phyloP scores from a whole-genome alignment of 352 stramenopile species.

The Phytophthora idaei region DNA sequence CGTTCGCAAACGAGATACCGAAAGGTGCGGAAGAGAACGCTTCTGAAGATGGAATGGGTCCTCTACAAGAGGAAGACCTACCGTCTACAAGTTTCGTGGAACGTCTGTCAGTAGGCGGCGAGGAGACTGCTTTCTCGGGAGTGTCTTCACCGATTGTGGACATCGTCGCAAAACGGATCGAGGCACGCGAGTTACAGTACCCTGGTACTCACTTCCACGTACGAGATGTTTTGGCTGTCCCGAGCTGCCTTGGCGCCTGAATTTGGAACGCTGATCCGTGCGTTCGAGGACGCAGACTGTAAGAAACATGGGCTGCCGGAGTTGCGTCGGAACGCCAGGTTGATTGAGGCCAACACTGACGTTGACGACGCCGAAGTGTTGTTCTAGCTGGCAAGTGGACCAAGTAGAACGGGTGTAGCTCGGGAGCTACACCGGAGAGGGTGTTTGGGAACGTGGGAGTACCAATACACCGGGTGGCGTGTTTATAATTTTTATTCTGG shows the following conservation, averaged over 20 bases:
- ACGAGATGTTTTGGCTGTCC: no score
- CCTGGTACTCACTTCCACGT: neutral
- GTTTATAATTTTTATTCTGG: neutral
- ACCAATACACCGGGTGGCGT: neutral
- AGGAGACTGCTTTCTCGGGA: neutral
- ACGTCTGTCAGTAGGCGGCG: neutral
- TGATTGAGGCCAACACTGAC: neutral
- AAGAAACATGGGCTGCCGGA: neutral
- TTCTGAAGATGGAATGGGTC: neutral
- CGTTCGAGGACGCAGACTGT: neutral
- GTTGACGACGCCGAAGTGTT: neutral
- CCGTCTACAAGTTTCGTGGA: neutral
- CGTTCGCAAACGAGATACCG: neutral
- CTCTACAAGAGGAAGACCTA: neutral
- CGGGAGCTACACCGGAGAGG: neutral
- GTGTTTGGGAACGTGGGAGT: neutral
- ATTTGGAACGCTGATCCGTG: neutral
- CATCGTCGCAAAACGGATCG: neutral
- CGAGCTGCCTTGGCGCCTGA: no score
- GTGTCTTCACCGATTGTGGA: neutral
- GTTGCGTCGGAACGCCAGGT: neutral
- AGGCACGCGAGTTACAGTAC: neutral
- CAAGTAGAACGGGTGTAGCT: neutral
- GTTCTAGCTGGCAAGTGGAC: neutral
- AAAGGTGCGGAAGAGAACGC: neutral